Percentiles rank a stretch among this genome's conserved stretches.
phyloP scores from a whole-genome alignment of 371 early-diverging fungal genomes.

The Encephalitozoon intestinalis region DNA sequence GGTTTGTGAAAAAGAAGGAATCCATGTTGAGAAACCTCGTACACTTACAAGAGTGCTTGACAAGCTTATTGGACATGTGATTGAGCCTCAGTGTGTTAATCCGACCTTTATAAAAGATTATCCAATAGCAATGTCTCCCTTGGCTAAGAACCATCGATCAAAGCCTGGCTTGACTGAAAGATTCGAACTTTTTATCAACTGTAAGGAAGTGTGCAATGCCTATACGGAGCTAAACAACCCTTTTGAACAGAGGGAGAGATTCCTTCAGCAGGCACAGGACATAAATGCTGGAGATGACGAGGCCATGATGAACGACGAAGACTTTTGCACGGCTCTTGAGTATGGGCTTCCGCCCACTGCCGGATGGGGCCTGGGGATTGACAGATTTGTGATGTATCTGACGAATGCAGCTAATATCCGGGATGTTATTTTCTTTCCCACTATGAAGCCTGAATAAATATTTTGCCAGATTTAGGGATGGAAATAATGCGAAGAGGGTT shows the following conservation, averaged over 20 bases:
- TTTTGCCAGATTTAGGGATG: background rate
- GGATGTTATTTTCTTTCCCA: conserved; percentile 89
- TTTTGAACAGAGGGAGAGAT: conserved; percentile 84
- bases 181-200: conserved; percentile 95
- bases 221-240: conserved; percentile 98
- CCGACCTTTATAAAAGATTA: conserved; percentile 94
- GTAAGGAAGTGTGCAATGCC: conserved; percentile 94
- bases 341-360: conserved; percentile 96
- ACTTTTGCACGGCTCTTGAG: conserved; percentile 88
- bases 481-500: background rate
- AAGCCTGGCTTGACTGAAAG: conserved; percentile 86
- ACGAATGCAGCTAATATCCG: conserved; percentile 93
- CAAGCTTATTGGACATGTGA: conserved; percentile 90
- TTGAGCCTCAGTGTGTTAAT: conserved; percentile 82
- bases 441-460: conserved; percentile 62
- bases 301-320: conserved; percentile 93
- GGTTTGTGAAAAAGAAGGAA: conserved; percentile 76
- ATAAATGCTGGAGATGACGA: conserved; percentile 97
- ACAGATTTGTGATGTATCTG: conserved; percentile 94
- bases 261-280: conserved; percentile 86
- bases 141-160: conserved; percentile 91
- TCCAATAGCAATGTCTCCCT: conserved; percentile 94
- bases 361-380: conserved; percentile 94
- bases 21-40: conserved; percentile 83
- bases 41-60: conserved; percentile 88